Evolutionary conservation across 2,329 filamentous ascomycete species (phyloP), one percentile per base, ranked within the genome.

Genomic region (Gliomastix tumulicola): DNA sequence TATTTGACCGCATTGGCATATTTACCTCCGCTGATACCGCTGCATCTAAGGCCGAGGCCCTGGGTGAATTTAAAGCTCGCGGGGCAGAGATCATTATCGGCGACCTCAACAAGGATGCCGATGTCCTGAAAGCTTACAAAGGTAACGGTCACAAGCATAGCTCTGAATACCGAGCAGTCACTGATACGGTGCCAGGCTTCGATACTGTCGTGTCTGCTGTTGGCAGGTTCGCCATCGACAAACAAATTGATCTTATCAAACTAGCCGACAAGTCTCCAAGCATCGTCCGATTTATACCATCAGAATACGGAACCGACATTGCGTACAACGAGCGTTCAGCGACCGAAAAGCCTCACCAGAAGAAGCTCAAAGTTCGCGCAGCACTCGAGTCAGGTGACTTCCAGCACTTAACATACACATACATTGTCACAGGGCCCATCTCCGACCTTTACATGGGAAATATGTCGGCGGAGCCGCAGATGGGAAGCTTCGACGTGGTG

Each of bases 181-280:
- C n/a, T n/a, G n/a, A n/a, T n/a, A n/a, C n/a, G n/a, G n/a, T n/a
- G n/a, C n/a, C 13, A 30, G 64, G 66, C n/a, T 71, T 80, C 46
- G 78, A 85, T 52, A 84, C 80, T 0, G 65, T 85, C 30, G 60
- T 86, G 34, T 81, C 74, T 16, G 74, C 75, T 3, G 65, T 86
- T 2, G 82, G 82, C 4, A 68, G 82, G 35, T 68, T 66, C n/a
- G 76, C 70, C 1, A 71, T 87, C 13, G 64, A 69, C 17, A 56
- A 68, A 8, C 82, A 86, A 48, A 71, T 79, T 39, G 59, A 69
- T 4, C 66, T 85, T n/a, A 69, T 86, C 35, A 61, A 62, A 30
- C 61, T 80, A 18, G 79, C 81, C 11, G 72, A 76, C 27, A 55
- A 65, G 36, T 68, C 68, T 1, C 53, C 60, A 3, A 66, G 57